Conservation (phyloP, 805 yeast species). For the Clavispora phyllophila region DNA sequence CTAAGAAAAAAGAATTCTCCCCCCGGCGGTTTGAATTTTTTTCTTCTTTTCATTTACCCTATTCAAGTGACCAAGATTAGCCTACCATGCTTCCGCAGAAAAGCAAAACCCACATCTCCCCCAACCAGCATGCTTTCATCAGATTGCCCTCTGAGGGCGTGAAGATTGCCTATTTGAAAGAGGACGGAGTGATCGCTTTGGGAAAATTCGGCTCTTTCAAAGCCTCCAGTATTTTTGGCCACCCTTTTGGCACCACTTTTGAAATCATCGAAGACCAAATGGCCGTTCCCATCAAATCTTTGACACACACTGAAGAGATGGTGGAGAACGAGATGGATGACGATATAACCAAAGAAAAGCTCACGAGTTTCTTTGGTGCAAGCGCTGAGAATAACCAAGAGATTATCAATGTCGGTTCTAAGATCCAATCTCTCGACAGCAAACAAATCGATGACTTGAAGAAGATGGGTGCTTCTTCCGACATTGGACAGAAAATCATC, state of each 20-base stretch:
- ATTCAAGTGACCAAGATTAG: not conserved
- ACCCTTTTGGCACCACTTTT: conserved; percentile 82
- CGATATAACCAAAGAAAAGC: conserved; percentile 34
- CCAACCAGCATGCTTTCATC: conserved; percentile 55
- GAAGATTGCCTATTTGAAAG: conserved; percentile 63
- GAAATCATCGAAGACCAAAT: conserved; percentile 61
- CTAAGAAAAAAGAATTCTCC: not conserved
- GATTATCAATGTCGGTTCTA: conserved; percentile 60
- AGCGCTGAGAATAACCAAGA: conserved; percentile 62
- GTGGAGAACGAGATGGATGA: conserved; percentile 21
- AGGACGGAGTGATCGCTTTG: conserved; percentile 57
- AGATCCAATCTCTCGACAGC: conserved; percentile 66
- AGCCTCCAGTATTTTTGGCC: conserved; percentile 72
- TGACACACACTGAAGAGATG: conserved; percentile 21
- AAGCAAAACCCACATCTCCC: conserved; percentile 32
- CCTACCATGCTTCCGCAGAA: conserved; percentile 8
- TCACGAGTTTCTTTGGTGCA: conserved; percentile 33
- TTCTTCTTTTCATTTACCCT: no score
- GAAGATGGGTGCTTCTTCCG: conserved; percentile 55
- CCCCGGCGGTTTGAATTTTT: not conserved
- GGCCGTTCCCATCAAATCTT: conserved; percentile 46
- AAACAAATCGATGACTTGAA: conserved; percentile 86
- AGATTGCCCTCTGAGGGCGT: conserved; percentile 78
- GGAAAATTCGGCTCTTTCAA: conserved; percentile 91
- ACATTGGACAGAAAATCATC: conserved; percentile 71